Percentiles rank a stretch among this genome's conserved stretches.
These are phyloP conservation scores for Ceratobasidium sp. DNA, from an alignment of 1,284 basidiomycete genomes.

Conservation along the genomic window DNA sequence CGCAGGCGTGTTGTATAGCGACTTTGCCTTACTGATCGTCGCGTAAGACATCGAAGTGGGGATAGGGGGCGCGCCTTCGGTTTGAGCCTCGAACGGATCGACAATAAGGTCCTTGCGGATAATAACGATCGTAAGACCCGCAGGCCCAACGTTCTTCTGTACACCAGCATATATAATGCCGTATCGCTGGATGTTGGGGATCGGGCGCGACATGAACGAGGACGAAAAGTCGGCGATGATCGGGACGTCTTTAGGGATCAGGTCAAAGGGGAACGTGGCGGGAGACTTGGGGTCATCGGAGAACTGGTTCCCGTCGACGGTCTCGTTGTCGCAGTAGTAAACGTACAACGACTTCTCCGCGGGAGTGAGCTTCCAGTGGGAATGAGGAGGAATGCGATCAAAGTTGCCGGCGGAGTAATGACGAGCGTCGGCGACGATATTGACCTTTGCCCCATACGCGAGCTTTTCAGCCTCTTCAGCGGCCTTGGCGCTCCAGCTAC, in stretches of 20 bases:
- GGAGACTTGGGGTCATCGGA: conserved; percentile 66
- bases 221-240: conserved; percentile 97
- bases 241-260: conserved; percentile 77
- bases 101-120: conserved; percentile 93
- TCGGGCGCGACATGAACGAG: conserved; percentile 97
- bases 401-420: conserved; percentile 76
- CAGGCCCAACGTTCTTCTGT: conserved; percentile 99
- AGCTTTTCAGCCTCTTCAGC: conserved; percentile 82
- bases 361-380: conserved; percentile 81
- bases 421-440: conserved; percentile 79
- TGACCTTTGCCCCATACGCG: conserved; percentile 66
- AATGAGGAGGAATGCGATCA: conserved; percentile 82
- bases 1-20: conserved; percentile 96
- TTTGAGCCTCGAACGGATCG: conserved; percentile 84
- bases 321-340: conserved; percentile 99
- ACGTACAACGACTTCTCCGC: conserved; percentile 81
- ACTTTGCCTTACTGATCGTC: conserved; percentile 81
- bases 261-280: conserved; percentile 84
- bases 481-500: conserved; percentile 92
- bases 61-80: conserved; percentile 79
- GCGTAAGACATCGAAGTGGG: conserved; percentile 90
- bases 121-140: conserved; percentile 93
- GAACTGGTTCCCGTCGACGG: conserved; percentile 96
- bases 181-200: conserved; percentile 88
- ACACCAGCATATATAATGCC: conserved; percentile 97